Conservation (phyloP, 129 eudicot species). For the Glebionis coronaria region DNA sequence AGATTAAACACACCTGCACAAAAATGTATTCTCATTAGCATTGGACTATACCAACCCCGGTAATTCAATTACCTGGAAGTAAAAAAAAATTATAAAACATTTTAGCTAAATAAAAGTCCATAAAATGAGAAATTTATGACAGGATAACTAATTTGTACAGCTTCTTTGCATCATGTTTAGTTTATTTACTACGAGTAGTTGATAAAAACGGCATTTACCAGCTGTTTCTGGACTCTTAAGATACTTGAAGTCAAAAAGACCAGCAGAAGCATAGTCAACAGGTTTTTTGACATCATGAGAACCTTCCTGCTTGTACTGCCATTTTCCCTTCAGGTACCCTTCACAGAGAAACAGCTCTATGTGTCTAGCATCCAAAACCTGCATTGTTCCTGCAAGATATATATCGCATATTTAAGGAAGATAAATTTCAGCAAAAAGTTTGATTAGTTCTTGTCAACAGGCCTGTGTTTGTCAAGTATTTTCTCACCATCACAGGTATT, state of each 20-base stretch:
- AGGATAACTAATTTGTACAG: background rate
- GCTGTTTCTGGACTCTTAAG: constrained; percentile 68
- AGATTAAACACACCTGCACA: constrained; percentile 63
- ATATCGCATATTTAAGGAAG: background rate
- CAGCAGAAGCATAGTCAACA: constrained; percentile 73
- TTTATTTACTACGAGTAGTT: constrained; percentile 11
- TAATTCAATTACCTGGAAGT: background rate
- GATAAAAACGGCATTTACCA: constrained; percentile 40
- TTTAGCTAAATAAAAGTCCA: background rate
- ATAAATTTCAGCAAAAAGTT: background rate
- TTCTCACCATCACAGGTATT: constrained; percentile 89
- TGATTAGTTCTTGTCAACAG: background rate
- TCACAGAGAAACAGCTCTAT: constrained; percentile 72
- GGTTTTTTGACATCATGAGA: constrained; percentile 53
- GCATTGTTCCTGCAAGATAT: constrained; percentile 85
- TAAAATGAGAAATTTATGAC: background rate
- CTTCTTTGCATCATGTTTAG: background rate
- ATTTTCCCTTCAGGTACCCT: constrained; percentile 66
- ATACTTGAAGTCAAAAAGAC: constrained; percentile 68
- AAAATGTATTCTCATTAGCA: background rate
- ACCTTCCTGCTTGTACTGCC: constrained; percentile 73
- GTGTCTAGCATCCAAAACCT: constrained; percentile 85
- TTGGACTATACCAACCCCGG: background rate
- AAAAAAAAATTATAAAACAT: background rate
- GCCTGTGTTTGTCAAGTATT: background rate